Conservation (phyloP, 495 filamentous ascomycete species). For the Trichoderma reesei region DNA sequence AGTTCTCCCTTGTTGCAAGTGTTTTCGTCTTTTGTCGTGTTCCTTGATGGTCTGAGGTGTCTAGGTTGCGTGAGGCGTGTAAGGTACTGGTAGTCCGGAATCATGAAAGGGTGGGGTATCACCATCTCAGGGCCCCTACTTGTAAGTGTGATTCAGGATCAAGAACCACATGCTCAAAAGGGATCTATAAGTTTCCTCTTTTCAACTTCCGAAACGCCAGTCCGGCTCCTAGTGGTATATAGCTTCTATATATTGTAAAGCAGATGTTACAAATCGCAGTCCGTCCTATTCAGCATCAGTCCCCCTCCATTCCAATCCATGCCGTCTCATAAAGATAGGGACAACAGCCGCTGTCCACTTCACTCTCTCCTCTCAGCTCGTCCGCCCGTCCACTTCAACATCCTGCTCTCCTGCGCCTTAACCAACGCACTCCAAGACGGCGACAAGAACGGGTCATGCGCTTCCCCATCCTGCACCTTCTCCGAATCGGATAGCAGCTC, state of each 20-base stretch:
- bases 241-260: neutral
- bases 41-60: too few relatives aligned
- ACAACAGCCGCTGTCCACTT: neutral
- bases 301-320: neutral
- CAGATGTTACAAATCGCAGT: neutral
- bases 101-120: too few relatives aligned
- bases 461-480: neutral
- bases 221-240: neutral
- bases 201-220: neutral
- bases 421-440: neutral
- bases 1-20: too few relatives aligned
- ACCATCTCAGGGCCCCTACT: too few relatives aligned
- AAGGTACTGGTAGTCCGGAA: too few relatives aligned
- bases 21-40: too few relatives aligned
- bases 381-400: neutral
- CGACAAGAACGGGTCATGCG: conserved; percentile 8
- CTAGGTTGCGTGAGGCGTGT: too few relatives aligned
- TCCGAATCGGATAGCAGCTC: neutral
- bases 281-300: neutral
- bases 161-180: neutral
- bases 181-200: neutral
- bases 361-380: neutral
- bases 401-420: neutral
- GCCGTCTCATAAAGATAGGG: too few relatives aligned
- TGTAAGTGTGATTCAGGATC: too few relatives aligned